Percentiles rank a stretch among this genome's conserved stretches.
Conservation (phyloP, 1,139 yeast genomes). For the Diutina siamensis region DNA sequence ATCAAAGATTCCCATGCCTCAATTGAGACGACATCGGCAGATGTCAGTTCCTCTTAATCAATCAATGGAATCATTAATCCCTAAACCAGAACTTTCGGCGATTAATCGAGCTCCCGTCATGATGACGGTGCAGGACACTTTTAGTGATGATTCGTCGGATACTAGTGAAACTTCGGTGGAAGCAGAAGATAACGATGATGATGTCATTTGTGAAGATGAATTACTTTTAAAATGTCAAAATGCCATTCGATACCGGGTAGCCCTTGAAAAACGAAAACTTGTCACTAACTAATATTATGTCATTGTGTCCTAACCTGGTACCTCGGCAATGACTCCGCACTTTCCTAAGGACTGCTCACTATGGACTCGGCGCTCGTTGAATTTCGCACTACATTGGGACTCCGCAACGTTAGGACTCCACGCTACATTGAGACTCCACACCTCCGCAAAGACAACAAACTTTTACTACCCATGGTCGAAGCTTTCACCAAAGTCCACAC, state of each 20-base stretch:
- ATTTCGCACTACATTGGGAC: no score
- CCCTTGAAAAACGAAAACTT: slow-evolving; percentile 16
- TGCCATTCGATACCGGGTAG: slow-evolving; percentile 13
- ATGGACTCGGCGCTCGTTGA: no score
- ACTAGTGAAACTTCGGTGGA: not conserved
- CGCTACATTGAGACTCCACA: no score
- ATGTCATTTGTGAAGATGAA: not conserved
- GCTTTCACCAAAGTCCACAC: not conserved
- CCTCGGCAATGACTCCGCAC: no score
- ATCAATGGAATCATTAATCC: not conserved
- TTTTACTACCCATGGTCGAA: not conserved
- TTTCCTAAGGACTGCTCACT: no score
- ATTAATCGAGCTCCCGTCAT: not conserved
- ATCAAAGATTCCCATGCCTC: not conserved
- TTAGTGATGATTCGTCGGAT: not conserved
- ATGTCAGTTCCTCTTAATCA: not conserved
- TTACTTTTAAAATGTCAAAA: slow-evolving; percentile 7
- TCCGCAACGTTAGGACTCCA: not conserved
- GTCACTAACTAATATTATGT: no score
- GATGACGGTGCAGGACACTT: not conserved
- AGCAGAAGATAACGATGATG: not conserved
- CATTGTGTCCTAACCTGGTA: no score
- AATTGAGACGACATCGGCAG: no score
- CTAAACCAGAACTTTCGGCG: not conserved
- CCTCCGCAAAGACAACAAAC: no score